phyloP scores from a whole-genome alignment of 2,329 filamentous ascomycete species.

The Thielaviopsis euricoi region DNA sequence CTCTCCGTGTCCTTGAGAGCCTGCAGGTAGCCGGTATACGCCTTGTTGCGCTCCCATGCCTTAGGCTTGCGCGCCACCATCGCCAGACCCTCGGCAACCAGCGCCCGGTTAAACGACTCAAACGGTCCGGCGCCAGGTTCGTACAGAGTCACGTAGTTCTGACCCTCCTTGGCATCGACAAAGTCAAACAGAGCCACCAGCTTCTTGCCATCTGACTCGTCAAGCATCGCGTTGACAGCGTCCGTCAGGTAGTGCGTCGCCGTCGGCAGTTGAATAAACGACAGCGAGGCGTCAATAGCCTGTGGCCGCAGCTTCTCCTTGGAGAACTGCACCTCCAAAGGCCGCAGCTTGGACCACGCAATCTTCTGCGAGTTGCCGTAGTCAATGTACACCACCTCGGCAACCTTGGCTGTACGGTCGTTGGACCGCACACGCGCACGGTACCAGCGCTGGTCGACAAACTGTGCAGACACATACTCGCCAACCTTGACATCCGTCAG shows the following conservation, averaged over 20 bases:
- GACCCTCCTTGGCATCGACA: conserved; percentile 59
- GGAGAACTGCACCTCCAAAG: conserved; percentile 66
- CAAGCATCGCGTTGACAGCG: conserved; percentile 56
- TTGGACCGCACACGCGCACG: conserved; percentile 80
- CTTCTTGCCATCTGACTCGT: conserved; percentile 56
- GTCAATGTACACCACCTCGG: conserved; percentile 88
- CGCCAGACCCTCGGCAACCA: conserved; percentile 67
- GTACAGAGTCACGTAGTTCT: conserved; percentile 75
- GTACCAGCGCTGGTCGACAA: conserved; percentile 90
- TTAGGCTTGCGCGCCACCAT: conserved; percentile 89
- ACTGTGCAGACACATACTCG: conserved; percentile 80
- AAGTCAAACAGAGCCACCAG: conserved; percentile 86
- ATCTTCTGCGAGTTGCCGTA: conserved; percentile 89
- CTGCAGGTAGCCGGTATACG: conserved; percentile 54
- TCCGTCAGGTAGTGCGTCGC: conserved; percentile 71
- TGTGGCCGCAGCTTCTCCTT: conserved; percentile 71
- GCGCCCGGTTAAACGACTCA: conserved; percentile 78
- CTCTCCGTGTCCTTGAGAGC: conserved; percentile 57
- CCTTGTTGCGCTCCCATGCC: conserved; percentile 64
- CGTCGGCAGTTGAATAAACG: conserved; percentile 75
- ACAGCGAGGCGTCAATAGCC: conserved; percentile 71
- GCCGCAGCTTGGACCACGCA: conserved; percentile 67
- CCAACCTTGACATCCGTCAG: conserved; percentile 76
- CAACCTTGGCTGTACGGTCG: conserved; percentile 74
- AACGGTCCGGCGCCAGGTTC: conserved; percentile 54